Percentiles rank a stretch among this genome's conserved stretches.
phyloP scores from a whole-genome alignment of 129 eudicot species.

The Pulicaria dysenterica region DNA sequence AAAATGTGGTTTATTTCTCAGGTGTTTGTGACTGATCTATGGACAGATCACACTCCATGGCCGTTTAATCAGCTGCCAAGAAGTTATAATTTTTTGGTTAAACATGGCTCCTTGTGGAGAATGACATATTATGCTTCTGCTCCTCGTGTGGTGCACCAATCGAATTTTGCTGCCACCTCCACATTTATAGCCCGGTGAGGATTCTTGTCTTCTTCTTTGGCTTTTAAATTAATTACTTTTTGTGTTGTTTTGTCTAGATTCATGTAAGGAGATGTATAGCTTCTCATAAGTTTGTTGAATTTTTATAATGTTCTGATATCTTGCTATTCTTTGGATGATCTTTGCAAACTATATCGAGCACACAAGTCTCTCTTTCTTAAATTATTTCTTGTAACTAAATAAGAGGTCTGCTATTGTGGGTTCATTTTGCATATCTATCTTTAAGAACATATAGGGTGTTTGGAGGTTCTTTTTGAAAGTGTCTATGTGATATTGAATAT shows the following conservation, averaged over 20 bases:
- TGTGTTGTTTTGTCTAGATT: constrained; percentile 13
- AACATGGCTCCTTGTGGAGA: constrained; percentile 87
- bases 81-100: constrained; percentile 93
- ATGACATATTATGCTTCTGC: constrained; percentile 86
- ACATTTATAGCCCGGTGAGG: constrained; percentile 89
- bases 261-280: constrained; percentile 7
- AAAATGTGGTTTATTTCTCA: constrained; percentile 36
- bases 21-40: constrained; percentile 92
- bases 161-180: constrained; percentile 94
- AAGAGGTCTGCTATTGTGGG: not conserved
- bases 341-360: not conserved
- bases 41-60: constrained; percentile 98
- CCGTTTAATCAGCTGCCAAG: constrained; percentile 96
- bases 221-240: not conserved
- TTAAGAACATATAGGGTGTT: constrained; percentile 14
- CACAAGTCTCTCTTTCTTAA: not conserved
- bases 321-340: constrained; percentile 2
- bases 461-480: not conserved
- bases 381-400: not conserved
- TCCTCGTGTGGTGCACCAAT: constrained; percentile 85
- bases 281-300: not conserved
- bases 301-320: not conserved
- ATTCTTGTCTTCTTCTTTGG: constrained; percentile 4
- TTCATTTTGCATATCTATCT: not conserved
- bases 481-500: not conserved